Percentiles rank a stretch among this genome's conserved stretches.
phyloP scores from a whole-genome alignment of 106 monocot species.

The Allium sativum region DNA sequence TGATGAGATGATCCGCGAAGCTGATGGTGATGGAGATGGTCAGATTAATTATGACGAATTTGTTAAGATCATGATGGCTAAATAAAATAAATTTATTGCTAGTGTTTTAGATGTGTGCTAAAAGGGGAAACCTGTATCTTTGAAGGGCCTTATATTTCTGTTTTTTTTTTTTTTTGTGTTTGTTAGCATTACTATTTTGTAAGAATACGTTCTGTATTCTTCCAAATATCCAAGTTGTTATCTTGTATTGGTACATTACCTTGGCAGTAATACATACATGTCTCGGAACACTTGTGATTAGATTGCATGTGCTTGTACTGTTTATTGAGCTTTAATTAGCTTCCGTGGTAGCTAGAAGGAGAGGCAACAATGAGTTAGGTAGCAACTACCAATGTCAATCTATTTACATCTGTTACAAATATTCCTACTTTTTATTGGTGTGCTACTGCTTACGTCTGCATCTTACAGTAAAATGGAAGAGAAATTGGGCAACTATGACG shows the following conservation, averaged over 20 bases:
- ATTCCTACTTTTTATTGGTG: background rate
- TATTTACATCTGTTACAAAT: background rate
- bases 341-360: background rate
- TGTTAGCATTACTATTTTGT: background rate
- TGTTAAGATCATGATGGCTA: constrained; percentile 27
- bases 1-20: constrained; percentile 24
- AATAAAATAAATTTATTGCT: background rate
- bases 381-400: background rate
- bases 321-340: background rate
- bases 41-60: constrained; percentile 27
- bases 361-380: background rate
- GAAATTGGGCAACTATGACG: background rate
- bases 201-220: background rate
- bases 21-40: constrained; percentile 26
- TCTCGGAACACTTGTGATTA: no score
- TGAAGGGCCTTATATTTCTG: no score
- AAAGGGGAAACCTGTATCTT: no score
- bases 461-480: background rate
- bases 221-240: background rate
- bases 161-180: no score
- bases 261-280: background rate
- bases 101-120: background rate
- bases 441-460: background rate
- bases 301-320: background rate
- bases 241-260: background rate